Conservation (phyloP, 2,329 filamentous ascomycete genomes). For the Penicillium nordicum region DNA sequence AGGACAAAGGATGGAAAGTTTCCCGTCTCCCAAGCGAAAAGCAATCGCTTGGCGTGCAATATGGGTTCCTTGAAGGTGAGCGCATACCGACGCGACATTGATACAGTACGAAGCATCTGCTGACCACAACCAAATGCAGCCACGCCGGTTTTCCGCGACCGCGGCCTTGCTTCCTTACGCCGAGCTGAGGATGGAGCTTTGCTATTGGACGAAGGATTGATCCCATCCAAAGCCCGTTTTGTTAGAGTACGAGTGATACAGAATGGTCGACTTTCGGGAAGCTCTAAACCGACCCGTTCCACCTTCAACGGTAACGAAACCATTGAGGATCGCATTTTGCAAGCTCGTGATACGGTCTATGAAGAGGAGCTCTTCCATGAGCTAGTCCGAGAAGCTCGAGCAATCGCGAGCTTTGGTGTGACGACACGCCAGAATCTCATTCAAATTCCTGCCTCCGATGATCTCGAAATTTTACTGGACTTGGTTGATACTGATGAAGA, state of each 20-base stretch:
- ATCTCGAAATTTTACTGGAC: conserved; percentile 63
- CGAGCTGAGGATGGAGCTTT: conserved; percentile 72
- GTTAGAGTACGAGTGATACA: conserved; percentile 66
- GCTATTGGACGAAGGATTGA: conserved; percentile 63
- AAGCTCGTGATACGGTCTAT: conserved; percentile 51
- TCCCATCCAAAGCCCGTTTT: conserved; percentile 52
- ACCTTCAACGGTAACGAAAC: conserved; percentile 23
- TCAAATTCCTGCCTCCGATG: conserved; percentile 52
- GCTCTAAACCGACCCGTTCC: conserved; percentile 35
- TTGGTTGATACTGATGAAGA: conserved; percentile 58
- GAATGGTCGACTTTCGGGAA: conserved; percentile 57
- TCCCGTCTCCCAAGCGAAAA: conserved; percentile 71
- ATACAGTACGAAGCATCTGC: conserved; percentile 12
- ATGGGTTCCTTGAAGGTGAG: conserved; percentile 76
- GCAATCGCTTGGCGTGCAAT: conserved; percentile 77
- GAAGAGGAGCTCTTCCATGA: conserved; percentile 84
- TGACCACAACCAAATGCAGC: conserved; percentile 42
- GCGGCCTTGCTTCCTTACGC: conserved; percentile 76
- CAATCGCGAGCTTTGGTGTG: conserved; percentile 68
- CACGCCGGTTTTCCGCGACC: conserved; percentile 57
- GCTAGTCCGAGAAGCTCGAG: conserved; percentile 74
- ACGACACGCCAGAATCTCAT: conserved; percentile 59
- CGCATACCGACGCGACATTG: not conserved
- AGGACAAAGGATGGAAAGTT: conserved; percentile 80
- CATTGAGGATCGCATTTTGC: conserved; percentile 37